Conservation (phyloP, 1,284 basidiomycete genomes). For the Ustilago curta region DNA sequence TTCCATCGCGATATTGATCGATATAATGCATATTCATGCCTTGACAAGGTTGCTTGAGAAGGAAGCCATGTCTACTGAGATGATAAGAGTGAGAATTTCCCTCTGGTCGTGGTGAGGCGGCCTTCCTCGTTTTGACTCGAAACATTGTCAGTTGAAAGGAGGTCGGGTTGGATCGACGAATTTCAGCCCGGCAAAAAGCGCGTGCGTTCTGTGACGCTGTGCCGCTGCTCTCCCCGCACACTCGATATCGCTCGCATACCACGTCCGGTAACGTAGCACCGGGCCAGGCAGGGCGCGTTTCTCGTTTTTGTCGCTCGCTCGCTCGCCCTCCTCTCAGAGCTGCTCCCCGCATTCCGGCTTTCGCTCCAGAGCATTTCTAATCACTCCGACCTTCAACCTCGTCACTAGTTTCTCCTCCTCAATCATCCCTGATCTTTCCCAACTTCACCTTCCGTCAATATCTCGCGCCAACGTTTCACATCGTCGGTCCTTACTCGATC, state of each 20-base stretch:
- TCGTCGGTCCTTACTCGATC: not conserved
- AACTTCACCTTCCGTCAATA: not conserved
- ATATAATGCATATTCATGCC: no score
- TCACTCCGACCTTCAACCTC: not conserved
- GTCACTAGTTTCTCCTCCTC: not conserved
- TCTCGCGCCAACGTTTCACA: not conserved
- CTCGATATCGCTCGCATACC: not conserved
- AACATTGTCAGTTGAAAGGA: constrained; percentile 4
- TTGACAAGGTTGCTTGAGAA: no score
- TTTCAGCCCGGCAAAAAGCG: constrained; percentile 4
- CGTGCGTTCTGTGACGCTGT: constrained; percentile 1
- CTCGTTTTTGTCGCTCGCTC: not conserved
- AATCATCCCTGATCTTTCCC: not conserved
- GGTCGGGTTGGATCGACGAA: constrained; percentile 1
- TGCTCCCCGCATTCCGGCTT: constrained; percentile 14
- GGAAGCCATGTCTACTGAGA: no score
- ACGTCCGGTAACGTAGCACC: constrained; percentile 11
- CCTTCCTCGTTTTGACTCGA: no score
- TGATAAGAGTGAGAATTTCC: no score
- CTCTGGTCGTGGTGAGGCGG: no score
- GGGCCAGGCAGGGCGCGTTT: constrained; percentile 5
- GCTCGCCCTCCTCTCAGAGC: not conserved
- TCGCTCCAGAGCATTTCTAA: not conserved
- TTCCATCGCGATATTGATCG: no score
- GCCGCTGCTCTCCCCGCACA: not conserved